phyloP scores from a whole-genome alignment of 2,329 filamentous ascomycete genomes.

The Ambrosiella beaveri region DNA sequence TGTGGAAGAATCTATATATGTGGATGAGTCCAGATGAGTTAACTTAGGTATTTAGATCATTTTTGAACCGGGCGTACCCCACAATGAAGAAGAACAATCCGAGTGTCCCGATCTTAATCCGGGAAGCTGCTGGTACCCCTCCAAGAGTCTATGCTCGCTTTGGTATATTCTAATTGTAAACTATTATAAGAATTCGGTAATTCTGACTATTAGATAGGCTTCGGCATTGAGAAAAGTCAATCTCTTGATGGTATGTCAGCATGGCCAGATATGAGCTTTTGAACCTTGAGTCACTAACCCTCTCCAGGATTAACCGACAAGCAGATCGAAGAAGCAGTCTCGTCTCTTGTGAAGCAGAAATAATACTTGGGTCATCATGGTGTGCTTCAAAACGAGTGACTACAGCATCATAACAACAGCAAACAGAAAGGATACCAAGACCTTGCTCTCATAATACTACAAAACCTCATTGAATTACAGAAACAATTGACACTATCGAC shows the following conservation, averaged over 20 bases:
- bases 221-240: conserved; percentile 39
- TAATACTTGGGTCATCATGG: neutral
- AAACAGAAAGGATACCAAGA: neutral
- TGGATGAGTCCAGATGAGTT: too few relatives aligned
- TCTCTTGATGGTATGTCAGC: conserved; percentile 31
- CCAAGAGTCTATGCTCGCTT: conserved; percentile 87
- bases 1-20: too few relatives aligned
- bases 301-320: conserved; percentile 35
- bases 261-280: conserved; percentile 10
- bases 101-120: conserved; percentile 78
- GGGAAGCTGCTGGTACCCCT: conserved; percentile 70
- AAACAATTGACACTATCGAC: neutral
- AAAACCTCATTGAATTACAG: neutral
- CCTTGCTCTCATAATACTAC: neutral
- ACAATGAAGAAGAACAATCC: conserved; percentile 99
- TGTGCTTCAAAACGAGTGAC: neutral
- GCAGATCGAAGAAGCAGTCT: conserved; percentile 42
- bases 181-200: conserved; percentile 1
- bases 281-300: neutral
- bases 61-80: conserved; percentile 80
- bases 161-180: conserved; percentile 36
- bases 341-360: conserved; percentile 31
- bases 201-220: conserved; percentile 22
- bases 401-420: conserved; percentile 2
- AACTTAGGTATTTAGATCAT: conserved; percentile 41